phyloP scores from a whole-genome alignment of 1,284 basidiomycete species.

The Sporisorium scitamineum region DNA sequence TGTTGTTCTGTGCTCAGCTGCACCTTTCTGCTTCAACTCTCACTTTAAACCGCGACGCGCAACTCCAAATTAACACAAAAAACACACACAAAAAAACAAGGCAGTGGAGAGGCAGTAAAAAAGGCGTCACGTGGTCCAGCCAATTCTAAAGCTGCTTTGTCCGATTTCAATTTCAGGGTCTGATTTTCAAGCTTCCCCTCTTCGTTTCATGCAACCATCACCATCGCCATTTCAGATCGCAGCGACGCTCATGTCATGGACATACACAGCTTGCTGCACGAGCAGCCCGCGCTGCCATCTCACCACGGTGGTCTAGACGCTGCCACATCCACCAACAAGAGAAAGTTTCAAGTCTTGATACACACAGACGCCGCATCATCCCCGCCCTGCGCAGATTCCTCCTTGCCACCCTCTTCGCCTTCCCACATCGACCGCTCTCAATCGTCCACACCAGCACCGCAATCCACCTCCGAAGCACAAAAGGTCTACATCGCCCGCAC shows the following conservation, averaged over 20 bases:
- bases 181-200: background rate
- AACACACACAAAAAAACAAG: background rate
- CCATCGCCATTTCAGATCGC: too few relatives aligned
- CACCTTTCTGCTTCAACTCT: background rate
- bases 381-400: conserved; percentile 13
- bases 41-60: conserved; percentile 34
- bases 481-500: conserved; percentile 55
- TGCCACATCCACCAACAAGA: conserved; percentile 15
- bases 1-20: conserved; percentile 18
- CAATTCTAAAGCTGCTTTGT: background rate
- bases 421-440: conserved; percentile 18
- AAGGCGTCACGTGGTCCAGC: conserved; percentile 19
- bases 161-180: background rate
- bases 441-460: conserved; percentile 30
- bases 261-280: conserved; percentile 6
- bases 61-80: conserved; percentile 6
- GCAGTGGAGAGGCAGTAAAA: conserved; percentile 11
- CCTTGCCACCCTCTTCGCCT: conserved; percentile 8
- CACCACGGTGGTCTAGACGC: background rate
- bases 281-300: background rate
- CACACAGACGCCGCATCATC: conserved; percentile 20
- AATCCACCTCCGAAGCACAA: conserved; percentile 27
- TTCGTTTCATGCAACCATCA: background rate
- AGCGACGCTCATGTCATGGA: conserved; percentile 25
- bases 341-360: conserved; percentile 32